Evolutionary conservation across 257 asterid species (phyloP).

Genomic region (Solanum chiquidenum): DNA sequence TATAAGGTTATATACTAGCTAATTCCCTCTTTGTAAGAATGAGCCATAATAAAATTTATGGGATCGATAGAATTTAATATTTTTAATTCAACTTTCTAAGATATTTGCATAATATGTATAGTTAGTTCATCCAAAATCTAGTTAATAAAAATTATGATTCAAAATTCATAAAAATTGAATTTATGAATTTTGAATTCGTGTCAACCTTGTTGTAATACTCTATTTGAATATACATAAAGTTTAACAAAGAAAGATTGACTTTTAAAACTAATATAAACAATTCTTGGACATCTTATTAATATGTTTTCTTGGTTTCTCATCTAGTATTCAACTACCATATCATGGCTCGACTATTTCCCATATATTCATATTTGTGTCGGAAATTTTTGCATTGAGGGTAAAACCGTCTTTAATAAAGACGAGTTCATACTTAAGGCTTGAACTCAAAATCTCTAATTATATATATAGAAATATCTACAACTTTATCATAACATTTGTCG

Average conservation of each 20-base stretch:
- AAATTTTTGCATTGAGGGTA: neutral
- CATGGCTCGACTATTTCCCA: neutral
- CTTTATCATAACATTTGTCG: rapidly evolving
- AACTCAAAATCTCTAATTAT: neutral
- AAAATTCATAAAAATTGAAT: neutral
- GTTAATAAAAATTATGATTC: neutral
- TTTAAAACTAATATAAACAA: neutral
- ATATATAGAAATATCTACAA: neutral
- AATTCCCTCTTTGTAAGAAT: neutral
- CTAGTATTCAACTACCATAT: neutral
- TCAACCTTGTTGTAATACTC: neutral
- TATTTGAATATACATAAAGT: neutral
- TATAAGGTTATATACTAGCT: neutral
- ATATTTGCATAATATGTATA: neutral
- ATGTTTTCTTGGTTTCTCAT: neutral
- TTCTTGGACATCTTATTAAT: neutral
- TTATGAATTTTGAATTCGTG: neutral
- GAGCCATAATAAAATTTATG: neutral
- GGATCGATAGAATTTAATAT: neutral
- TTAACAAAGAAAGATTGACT: no score
- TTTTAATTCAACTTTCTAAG: neutral
- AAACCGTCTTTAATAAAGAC: neutral
- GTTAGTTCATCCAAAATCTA: no score
- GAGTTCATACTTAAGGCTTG: neutral
- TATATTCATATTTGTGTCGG: neutral